Evolutionary conservation across 345 rosid species (phyloP).

Genomic region (Arabis alpina): DNA sequence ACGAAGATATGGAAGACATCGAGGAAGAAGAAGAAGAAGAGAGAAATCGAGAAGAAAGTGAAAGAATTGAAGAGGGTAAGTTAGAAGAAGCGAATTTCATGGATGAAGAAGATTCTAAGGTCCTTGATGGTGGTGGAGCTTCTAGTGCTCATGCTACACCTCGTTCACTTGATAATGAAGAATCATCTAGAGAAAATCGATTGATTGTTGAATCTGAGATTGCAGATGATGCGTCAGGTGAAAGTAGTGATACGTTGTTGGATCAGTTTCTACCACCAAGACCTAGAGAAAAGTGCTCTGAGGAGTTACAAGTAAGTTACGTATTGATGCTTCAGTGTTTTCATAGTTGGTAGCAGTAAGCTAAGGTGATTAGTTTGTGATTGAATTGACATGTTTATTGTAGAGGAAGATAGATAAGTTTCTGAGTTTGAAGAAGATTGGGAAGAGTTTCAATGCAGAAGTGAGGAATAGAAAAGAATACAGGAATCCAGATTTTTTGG

Average conservation of each 20-base stretch:
- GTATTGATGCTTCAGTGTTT: background rate
- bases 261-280: slow-evolving; percentile 75
- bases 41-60: slow-evolving; percentile 38
- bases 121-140: slow-evolving; percentile 48
- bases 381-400: slow-evolving; percentile 8
- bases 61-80: slow-evolving; percentile 22
- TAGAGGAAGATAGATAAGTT: slow-evolving; percentile 86
- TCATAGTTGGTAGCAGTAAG: background rate
- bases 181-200: slow-evolving; percentile 42
- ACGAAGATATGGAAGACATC: slow-evolving; percentile 84
- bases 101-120: slow-evolving; percentile 50
- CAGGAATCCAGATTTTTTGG: slow-evolving; percentile 89
- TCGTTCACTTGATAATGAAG: slow-evolving; percentile 52
- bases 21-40: slow-evolving; percentile 44
- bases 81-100: slow-evolving; percentile 41
- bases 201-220: slow-evolving; percentile 47
- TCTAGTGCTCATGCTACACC: slow-evolving; percentile 54
- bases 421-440: slow-evolving; percentile 72
- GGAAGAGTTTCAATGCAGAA: slow-evolving; percentile 94
- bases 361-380: too few relatives aligned
- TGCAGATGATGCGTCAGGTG: slow-evolving; percentile 47
- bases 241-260: slow-evolving; percentile 54
- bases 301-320: slow-evolving; percentile 80
- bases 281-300: slow-evolving; percentile 69
- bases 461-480: slow-evolving; percentile 95